Evolutionary conservation across 2,329 filamentous ascomycete species (phyloP), one percentile per base, ranked within the genome.

Genomic region (Aureobasidium sp.): DNA sequence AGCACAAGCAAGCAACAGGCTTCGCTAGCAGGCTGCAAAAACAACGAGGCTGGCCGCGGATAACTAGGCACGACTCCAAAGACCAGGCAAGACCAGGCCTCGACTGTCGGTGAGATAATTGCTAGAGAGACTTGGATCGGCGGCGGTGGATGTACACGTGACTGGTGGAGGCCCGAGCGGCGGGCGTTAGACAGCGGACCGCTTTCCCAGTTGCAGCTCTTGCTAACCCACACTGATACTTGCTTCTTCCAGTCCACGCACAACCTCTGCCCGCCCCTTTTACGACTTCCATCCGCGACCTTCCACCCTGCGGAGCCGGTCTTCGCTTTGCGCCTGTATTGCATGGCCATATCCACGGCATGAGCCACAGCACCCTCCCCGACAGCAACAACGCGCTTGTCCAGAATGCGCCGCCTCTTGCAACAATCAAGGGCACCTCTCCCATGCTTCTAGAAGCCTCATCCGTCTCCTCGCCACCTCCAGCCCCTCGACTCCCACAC

Each of bases 321-420:
- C 55, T 58, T 58, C 55, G 55, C 55, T 10, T 38, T 47, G 43
- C 33, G 9, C 42, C 49, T 40, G n/a, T 40, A 49, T 58, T 58
- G 43, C 43, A 58, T 58, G 55, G 55, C 43, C 43, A 58, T 58
- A 58, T 58, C n/a, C 55, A 31, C 55, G 55, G 55, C 43, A 58
- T 58, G 55, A 58, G 55, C 55, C 55, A 58, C 55, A 58, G 55
- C 55, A 58, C 33, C 43, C 31, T 38, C 43, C n/a, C 43, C 55
- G 55, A 47, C 55, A 49, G 55, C 42, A 58, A 58, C 43, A 58
- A 47, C 55, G 55, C 55, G 55, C 55, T 58, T 58, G 43, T 49
- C 43, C 55, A 49, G 43, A 49, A 58, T 58, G 55, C 55, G 55
- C 55, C 55, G 55, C 55, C 55, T 47, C 43, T 33, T 40, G 17